Evolutionary conservation across 2,329 filamentous ascomycete genomes (phyloP).

Genomic region (Colletotrichum tropicicola): DNA sequence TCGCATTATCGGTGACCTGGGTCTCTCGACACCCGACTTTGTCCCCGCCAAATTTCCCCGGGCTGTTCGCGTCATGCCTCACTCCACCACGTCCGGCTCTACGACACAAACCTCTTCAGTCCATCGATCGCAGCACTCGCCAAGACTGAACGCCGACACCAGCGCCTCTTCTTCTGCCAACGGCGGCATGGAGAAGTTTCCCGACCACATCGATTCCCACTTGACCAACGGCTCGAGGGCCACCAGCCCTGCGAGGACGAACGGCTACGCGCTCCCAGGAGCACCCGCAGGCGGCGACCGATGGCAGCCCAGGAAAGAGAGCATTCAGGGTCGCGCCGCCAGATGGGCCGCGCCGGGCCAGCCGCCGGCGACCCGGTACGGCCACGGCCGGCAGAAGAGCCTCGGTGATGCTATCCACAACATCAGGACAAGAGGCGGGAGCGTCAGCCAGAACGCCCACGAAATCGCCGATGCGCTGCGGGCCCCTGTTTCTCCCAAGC

Average conservation of each 20-base stretch:
- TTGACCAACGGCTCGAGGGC: constrained; percentile 33
- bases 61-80: constrained; percentile 44
- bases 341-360: constrained; percentile 38
- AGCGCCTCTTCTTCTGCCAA: constrained; percentile 24
- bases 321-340: constrained; percentile 54
- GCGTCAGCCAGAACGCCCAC: constrained; percentile 91
- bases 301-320: constrained; percentile 70
- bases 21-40: constrained; percentile 10
- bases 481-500: constrained; percentile 86
- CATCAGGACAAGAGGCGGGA: constrained; percentile 82
- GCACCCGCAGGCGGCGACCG: constrained; percentile 52
- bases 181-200: constrained; percentile 63
- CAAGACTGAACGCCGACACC: constrained; percentile 33
- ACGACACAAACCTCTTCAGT: constrained; percentile 44
- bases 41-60: constrained; percentile 26
- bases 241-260: constrained; percentile 36
- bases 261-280: constrained; percentile 36
- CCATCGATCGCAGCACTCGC: constrained; percentile 38
- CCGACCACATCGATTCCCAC: constrained; percentile 58
- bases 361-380: constrained; percentile 32
- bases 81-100: constrained; percentile 44
- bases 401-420: constrained; percentile 87
- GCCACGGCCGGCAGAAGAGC: constrained; percentile 83
- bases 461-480: constrained; percentile 92
- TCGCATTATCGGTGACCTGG: constrained; percentile 9